A percentile compares a stretch with the other conserved stretches of the same genome.
phyloP scores from a whole-genome alignment of 345 rosid species.

The Heritiera fomes region DNA sequence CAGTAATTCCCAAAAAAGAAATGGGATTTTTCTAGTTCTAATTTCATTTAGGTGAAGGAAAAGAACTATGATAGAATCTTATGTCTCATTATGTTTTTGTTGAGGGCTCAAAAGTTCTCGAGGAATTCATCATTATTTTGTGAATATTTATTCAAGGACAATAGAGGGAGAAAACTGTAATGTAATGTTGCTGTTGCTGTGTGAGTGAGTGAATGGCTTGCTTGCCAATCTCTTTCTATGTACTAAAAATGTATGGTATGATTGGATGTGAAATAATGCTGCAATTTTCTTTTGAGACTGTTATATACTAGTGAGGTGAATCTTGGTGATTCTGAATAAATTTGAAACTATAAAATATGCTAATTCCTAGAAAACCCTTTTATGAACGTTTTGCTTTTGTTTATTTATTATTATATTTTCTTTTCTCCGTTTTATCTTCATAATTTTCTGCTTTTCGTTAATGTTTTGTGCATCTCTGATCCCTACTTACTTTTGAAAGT shows the following conservation, averaged over 20 bases:
- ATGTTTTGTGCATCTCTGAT: too few species aligned
- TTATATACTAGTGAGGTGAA: too few species aligned
- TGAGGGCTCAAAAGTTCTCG: neutral
- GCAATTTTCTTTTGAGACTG: neutral
- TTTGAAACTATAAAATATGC: too few species aligned
- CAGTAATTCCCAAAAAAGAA: neutral
- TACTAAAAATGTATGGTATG: neutral
- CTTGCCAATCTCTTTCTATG: neutral
- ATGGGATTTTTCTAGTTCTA: neutral
- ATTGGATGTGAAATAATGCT: neutral
- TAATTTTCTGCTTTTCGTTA: too few species aligned
- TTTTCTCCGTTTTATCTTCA: neutral
- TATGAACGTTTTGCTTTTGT: too few species aligned
- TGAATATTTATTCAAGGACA: neutral
- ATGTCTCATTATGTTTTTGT: neutral
- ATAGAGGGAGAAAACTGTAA: neutral
- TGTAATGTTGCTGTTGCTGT: neutral
- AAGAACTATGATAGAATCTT: neutral
- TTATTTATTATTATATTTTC: too few species aligned
- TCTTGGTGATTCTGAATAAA: too few species aligned
- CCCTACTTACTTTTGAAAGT: too few species aligned
- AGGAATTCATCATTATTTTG: neutral
- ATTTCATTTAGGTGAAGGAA: neutral
- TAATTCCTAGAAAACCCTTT: too few species aligned
- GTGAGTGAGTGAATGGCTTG: too few species aligned